Evolutionary conservation across 2,329 filamentous ascomycete genomes (phyloP), one percentile per base, ranked within the genome.

Genomic region (Monilinia vaccinii-corymbosi): DNA sequence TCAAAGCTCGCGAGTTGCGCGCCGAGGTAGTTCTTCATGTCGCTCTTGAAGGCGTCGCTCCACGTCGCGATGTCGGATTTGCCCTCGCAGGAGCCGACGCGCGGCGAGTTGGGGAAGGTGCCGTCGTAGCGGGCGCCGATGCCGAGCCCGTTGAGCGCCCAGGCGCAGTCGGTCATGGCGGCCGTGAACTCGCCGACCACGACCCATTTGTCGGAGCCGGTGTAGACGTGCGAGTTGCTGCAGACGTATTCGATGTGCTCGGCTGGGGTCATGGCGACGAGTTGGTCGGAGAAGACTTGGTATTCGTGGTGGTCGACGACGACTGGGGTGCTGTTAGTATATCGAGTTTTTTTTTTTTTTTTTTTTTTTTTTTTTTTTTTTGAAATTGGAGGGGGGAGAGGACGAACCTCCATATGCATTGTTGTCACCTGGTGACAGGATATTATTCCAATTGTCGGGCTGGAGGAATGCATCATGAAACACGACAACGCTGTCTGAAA

Each of bases 281-380:
- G 73, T 0, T 73, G 74, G 28, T 77, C 71, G 61, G 75, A 77
- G 72, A 88, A 88, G 61, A 84, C 77, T 69, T 87, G 81, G 69
- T 88, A 89, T 68, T 88, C 83, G 69, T 89, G 86, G 61, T 85
- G 83, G 68, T 89, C 86, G 63, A 89, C 72, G 49, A 81, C 60
- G 16, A 71, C 70, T 69, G 44, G 2, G 75, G 77, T 3, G 18
- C n/a, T n/a, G 68, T 84, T 83, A 49, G 74, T 74, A 58, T 80
- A 79, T 48, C 87, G 77, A 11, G 81, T 73, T 9, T n/a, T n/a
- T n/a, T n/a, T n/a, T n/a, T n/a, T n/a, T n/a, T n/a, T n/a, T n/a
- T n/a, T n/a, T n/a, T n/a, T n/a, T n/a, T n/a, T n/a, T n/a, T n/a
- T n/a, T n/a, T n/a, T n/a, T n/a, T n/a, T n/a, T n/a, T 34, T n/a